phyloP scores from a whole-genome alignment of 2,329 filamentous ascomycete genomes.

The Knufia fluminis region DNA sequence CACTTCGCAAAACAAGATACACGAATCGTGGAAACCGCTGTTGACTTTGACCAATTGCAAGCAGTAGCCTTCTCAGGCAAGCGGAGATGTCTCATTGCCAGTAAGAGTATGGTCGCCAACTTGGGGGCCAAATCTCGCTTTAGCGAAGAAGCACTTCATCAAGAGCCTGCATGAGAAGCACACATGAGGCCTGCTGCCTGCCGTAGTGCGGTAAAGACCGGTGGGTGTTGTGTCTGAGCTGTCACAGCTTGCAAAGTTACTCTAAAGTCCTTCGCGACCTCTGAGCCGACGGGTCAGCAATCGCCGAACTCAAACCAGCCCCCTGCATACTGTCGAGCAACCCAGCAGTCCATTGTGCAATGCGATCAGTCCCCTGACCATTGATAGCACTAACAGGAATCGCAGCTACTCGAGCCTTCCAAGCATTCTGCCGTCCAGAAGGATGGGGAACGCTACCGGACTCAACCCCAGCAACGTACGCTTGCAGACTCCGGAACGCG shows the following conservation, averaged over 20 bases:
- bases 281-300: background rate
- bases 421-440: slow-evolving; percentile 59
- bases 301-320: background rate
- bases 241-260: no score
- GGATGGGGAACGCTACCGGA: slow-evolving; percentile 60
- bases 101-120: background rate
- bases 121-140: background rate
- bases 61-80: background rate
- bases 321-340: slow-evolving; percentile 28
- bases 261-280: background rate
- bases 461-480: slow-evolving; percentile 61
- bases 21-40: background rate
- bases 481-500: slow-evolving; percentile 62
- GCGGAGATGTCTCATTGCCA: background rate
- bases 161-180: no score
- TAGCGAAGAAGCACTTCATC: background rate
- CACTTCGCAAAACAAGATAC: no score
- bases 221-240: no score
- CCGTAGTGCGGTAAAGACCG: no score
- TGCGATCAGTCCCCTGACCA: slow-evolving; percentile 65
- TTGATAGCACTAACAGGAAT: slow-evolving; percentile 86
- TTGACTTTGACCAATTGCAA: background rate
- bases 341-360: slow-evolving; percentile 34
- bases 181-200: no score
- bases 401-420: slow-evolving; percentile 48